These are phyloP conservation scores for Diplodia intermedia DNA, from an alignment of 2,329 filamentous ascomycete species.

Conservation along the genomic window DNA sequence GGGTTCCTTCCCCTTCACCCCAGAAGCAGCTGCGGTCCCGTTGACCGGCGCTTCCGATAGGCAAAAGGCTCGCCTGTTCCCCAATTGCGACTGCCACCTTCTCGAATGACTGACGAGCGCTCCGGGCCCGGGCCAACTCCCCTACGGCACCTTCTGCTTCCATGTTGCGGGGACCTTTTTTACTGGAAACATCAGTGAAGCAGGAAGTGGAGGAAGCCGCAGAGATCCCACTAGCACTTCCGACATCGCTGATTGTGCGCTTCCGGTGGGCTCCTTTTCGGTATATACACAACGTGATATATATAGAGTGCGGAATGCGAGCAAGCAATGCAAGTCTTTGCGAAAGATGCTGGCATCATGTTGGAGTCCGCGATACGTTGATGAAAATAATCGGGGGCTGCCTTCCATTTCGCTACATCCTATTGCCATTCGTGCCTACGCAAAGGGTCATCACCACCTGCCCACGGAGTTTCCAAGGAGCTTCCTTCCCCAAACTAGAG, in stretches of 20 bases:
- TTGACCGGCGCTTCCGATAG: not conserved
- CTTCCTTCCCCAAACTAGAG: not conserved
- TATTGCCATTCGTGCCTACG: too few species aligned
- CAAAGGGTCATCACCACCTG: too few species aligned
- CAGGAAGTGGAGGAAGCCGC: too few species aligned
- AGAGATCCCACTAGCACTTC: too few species aligned
- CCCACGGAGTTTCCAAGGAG: not conserved
- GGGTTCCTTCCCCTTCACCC: too few species aligned
- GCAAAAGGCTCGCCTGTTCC: not conserved
- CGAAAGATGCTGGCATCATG: not conserved
- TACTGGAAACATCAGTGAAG: too few species aligned
- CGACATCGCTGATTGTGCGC: not conserved
- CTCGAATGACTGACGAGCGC: not conserved
- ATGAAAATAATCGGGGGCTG: not conserved
- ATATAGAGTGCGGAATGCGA: not conserved
- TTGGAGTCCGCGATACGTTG: not conserved
- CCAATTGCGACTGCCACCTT: not conserved
- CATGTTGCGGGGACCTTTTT: not conserved
- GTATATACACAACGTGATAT: not conserved
- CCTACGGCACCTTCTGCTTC: not conserved
- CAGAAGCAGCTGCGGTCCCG: not conserved
- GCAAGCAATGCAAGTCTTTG: not conserved
- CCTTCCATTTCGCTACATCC: not conserved
- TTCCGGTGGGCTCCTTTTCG: not conserved
- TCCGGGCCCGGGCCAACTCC: not conserved